These are phyloP conservation scores for Scutellaria barbata DNA, from an alignment of 257 asterid species.

Conservation along the genomic window DNA sequence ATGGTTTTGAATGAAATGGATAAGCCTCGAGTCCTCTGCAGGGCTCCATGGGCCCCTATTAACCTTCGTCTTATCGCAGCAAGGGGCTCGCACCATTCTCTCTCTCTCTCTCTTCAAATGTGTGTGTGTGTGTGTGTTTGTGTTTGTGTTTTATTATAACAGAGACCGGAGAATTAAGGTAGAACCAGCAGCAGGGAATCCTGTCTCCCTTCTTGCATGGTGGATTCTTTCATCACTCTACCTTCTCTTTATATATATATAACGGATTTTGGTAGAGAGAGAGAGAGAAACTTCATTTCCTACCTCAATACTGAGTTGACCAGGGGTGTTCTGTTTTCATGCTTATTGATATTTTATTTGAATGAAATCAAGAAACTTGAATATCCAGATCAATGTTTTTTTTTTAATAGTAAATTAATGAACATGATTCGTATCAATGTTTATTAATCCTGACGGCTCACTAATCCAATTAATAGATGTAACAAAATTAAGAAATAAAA, in stretches of 20 bases:
- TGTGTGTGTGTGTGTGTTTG: too few species aligned
- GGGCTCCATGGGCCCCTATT: slow-evolving; percentile 78
- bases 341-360: not conserved
- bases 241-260: slow-evolving; percentile 36
- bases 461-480: too few species aligned
- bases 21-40: slow-evolving; percentile 63
- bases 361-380: slow-evolving; percentile 6
- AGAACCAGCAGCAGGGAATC: too few species aligned
- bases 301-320: slow-evolving; percentile 28
- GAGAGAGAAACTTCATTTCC: not conserved
- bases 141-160: too few species aligned
- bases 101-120: too few species aligned
- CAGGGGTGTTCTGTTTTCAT: slow-evolving; percentile 1
- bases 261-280: not conserved
- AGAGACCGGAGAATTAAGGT: too few species aligned
- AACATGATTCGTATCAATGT: too few species aligned
- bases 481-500: too few species aligned
- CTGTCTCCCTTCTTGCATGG: slow-evolving; percentile 21
- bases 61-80: slow-evolving; percentile 72
- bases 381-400: not conserved
- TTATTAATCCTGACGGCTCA: too few species aligned
- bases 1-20: slow-evolving; percentile 49
- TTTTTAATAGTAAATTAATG: too few species aligned
- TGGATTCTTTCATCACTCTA: slow-evolving; percentile 26
- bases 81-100: slow-evolving; percentile 56